A percentile compares a stretch with the other conserved stretches of the same genome.
These are phyloP conservation scores for Populus trichocarpa DNA, from an alignment of 441 rosid species.

Conservation along the genomic window DNA sequence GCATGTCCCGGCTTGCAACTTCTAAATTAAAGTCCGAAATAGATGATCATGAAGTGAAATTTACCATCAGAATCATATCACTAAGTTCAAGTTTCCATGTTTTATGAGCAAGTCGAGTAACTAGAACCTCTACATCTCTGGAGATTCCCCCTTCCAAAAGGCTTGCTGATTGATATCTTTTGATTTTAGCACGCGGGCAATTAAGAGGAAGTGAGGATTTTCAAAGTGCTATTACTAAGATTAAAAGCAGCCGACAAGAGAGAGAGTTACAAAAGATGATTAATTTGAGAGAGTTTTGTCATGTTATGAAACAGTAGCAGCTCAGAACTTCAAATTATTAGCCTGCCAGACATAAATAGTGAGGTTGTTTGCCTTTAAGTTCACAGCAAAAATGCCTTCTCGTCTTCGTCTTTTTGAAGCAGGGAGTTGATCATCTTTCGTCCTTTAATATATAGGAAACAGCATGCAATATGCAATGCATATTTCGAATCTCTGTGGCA, in stretches of 20 bases:
- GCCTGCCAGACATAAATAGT: neutral
- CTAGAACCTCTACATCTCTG: neutral
- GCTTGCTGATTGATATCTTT: neutral
- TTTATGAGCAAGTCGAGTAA: neutral
- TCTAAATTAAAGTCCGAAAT: neutral
- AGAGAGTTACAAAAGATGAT: neutral
- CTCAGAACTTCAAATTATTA: neutral
- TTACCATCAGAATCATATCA: neutral
- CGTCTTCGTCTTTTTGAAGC: neutral
- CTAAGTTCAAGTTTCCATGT: neutral
- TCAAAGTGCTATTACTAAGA: neutral
- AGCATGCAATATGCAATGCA: no score
- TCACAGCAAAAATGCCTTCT: neutral
- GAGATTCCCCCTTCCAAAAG: neutral
- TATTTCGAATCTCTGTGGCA: neutral
- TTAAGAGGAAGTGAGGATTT: neutral
- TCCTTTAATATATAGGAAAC: neutral
- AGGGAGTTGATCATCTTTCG: neutral
- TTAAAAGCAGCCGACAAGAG: neutral
- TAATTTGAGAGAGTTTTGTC: neutral
- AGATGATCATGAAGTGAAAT: neutral
- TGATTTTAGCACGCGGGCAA: neutral
- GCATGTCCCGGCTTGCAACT: neutral
- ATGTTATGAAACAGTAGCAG: neutral
- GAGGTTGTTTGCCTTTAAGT: constrained; percentile 10